Conservation (phyloP, 2,329 filamentous ascomycete genomes). For the Hypoxylon sp. region DNA sequence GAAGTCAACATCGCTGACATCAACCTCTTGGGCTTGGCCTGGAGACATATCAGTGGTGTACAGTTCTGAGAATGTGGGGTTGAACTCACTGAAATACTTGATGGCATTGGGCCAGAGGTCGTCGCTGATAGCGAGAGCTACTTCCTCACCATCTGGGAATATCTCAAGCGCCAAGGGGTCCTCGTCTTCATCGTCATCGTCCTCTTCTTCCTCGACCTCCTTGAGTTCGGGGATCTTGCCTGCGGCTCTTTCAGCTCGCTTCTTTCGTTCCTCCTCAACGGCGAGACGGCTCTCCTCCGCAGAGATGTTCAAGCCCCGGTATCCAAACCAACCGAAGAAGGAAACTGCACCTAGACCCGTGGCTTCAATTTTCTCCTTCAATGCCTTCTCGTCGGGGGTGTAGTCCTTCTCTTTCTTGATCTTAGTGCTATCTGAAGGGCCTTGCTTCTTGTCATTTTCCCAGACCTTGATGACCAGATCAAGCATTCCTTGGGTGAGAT, state of each 20-base stretch:
- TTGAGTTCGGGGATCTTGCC: conserved; percentile 68
- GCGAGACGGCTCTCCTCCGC: conserved; percentile 79
- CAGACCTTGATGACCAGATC: conserved; percentile 79
- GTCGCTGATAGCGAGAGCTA: conserved; percentile 85
- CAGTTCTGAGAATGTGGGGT: too few relatives aligned
- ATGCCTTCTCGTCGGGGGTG: conserved; percentile 67
- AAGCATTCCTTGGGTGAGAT: conserved; percentile 85
- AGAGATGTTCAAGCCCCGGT: conserved; percentile 76
- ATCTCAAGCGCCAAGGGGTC: conserved; percentile 82
- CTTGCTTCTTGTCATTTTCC: conserved; percentile 69
- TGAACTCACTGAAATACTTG: conserved; percentile 88
- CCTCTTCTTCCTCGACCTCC: conserved; percentile 67
- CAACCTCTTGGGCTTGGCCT: conserved; percentile 80
- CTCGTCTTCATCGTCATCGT: conserved; percentile 73
- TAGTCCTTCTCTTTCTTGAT: conserved; percentile 69
- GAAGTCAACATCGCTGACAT: conserved; percentile 79
- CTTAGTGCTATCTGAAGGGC: conserved; percentile 57
- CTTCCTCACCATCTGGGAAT: conserved; percentile 87
- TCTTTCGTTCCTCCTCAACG: conserved; percentile 71
- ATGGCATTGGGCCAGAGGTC: conserved; percentile 91
- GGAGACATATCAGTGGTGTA: conserved; percentile 57
- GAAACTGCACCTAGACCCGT: conserved; percentile 76
- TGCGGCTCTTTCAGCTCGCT: conserved; percentile 63
- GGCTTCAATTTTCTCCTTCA: conserved; percentile 70
- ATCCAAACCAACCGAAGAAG: conserved; percentile 94